phyloP scores from a whole-genome alignment of 2,329 filamentous ascomycete species.

The Fusarium sp. region DNA sequence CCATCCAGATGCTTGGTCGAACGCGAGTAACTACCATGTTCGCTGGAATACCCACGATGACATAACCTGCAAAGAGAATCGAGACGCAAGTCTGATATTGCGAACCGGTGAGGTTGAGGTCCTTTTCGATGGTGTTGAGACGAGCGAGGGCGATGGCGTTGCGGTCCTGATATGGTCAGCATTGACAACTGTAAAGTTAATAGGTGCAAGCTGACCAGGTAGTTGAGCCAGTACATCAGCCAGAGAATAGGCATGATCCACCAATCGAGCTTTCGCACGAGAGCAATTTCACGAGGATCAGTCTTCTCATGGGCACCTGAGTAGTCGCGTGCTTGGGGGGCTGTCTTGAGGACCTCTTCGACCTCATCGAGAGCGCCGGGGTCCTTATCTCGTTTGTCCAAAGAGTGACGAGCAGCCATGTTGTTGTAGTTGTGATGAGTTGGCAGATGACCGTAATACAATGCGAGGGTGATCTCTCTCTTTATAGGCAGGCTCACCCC shows the following conservation, averaged over 20 bases:
- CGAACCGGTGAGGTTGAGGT: conserved; percentile 38
- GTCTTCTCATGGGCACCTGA: conserved; percentile 38
- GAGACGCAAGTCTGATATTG: conserved; percentile 48
- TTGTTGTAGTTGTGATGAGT: background rate
- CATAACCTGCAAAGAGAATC: conserved; percentile 57
- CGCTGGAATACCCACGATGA: conserved; percentile 55
- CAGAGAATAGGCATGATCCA: conserved; percentile 50
- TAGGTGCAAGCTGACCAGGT: conserved; percentile 37
- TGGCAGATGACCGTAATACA: background rate
- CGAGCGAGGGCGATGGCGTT: conserved; percentile 60
- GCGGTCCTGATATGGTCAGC: conserved; percentile 47
- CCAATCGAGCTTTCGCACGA: conserved; percentile 34
- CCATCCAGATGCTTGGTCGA: conserved; percentile 55
- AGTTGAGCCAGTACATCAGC: conserved; percentile 56
- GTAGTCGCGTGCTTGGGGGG: conserved; percentile 23
- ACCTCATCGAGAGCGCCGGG: background rate
- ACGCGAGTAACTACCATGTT: conserved; percentile 59
- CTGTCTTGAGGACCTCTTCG: conserved; percentile 15
- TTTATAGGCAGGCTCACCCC: background rate
- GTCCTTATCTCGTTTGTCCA: background rate
- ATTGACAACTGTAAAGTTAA: rapidly evolving
- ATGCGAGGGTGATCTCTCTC: background rate
- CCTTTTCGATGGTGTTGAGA: conserved; percentile 46
- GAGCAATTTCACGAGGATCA: conserved; percentile 33
- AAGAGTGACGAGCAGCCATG: background rate